Evolutionary conservation across 805 yeast genomes (phyloP), one percentile per base, ranked within the genome.

Genomic region (Geotrichum ghanense): DNA sequence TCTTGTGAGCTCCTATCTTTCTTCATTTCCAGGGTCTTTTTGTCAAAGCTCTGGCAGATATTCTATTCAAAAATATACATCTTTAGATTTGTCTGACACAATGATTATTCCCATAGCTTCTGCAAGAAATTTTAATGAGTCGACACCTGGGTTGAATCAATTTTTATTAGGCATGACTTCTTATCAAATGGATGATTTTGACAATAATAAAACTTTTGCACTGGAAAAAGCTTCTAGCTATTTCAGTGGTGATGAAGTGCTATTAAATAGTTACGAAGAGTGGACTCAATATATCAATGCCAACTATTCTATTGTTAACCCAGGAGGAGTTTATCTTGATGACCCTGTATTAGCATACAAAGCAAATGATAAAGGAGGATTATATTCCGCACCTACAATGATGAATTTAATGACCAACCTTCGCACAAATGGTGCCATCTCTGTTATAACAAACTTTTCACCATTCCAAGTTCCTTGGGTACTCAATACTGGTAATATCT

Each of bases 381-480:
- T 56, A 1, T 44, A 47, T 27, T 53, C 52, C 16, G 64, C 60
- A 1, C 53, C 58, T 12, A 45, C 55, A 39, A 46, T 59, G 45
- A 42, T 61, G 50, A 63, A 60, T 37, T 50, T 57, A 22, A 47
- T 56, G 17, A 55, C 58, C 42, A 63, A 63, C 41, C 42, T 62
- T 9, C 57, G 52, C 12, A 48, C 53, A 16, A 60, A 63, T 45
- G 64, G 63, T 2, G 50, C 56, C 2, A 49, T 50, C 4, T 49
- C 47, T 7, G 42, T 63, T 7, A 48, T 58, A 14, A 53, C 66
- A 3, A 53, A 63, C 45, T 59, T 52, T 43, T 59, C 65, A 5
- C 62, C 64, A 16, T 61, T 63, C 48, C 64, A 61, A 45, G 50
- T 53, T 23, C 60, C 62, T 3, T 62, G 65, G 64, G 48, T 60